phyloP scores from a whole-genome alignment of 768 basidiomycete genomes.

The Tulasnella sp. region DNA sequence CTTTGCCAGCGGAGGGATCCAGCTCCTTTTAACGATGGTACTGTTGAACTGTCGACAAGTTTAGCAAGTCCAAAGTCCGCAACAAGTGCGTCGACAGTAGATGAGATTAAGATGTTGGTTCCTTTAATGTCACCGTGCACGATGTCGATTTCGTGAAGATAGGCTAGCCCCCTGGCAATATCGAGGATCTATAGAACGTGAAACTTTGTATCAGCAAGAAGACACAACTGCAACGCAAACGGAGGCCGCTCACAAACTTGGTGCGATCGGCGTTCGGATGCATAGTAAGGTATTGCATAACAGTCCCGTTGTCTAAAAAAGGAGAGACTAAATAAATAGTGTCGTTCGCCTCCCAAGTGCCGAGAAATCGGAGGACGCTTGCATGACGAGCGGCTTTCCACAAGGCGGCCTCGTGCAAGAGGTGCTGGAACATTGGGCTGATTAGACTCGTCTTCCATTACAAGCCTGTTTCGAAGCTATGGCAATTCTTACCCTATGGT shows the following conservation, averaged over 20 bases:
- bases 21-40: neutral
- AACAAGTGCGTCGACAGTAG: neutral
- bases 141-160: neutral
- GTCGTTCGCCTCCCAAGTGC: neutral
- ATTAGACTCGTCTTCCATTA: neutral
- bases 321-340: neutral
- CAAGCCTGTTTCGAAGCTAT: neutral
- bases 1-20: neutral
- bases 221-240: too few species aligned
- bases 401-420: neutral
- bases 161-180: neutral
- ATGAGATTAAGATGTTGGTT: neutral
- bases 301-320: neutral
- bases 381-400: slow-evolving; percentile 1
- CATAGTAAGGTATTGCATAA: neutral
- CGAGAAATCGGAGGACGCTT: neutral
- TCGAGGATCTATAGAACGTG: neutral
- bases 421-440: neutral
- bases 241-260: neutral
- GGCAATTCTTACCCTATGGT: neutral
- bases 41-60: neutral
- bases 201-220: too few species aligned
- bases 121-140: neutral
- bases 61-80: neutral
- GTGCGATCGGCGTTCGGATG: neutral